Conservation (phyloP, 192 early-diverging fungal genomes). For the Podila verticillata region DNA sequence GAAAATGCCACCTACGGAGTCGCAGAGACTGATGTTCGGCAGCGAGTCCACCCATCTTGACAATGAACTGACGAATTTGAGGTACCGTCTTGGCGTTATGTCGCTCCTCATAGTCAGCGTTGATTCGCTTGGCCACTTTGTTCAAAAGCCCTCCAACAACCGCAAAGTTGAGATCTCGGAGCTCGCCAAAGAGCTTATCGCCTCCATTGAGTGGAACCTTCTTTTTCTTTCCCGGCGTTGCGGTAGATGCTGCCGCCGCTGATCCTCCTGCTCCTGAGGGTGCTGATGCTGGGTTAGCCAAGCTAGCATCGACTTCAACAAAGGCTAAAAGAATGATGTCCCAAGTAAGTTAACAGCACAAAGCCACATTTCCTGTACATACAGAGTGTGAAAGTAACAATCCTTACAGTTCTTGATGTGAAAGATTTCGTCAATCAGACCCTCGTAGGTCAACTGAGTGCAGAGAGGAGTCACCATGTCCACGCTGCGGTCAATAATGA, state of each 20-base stretch:
- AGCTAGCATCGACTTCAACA: conserved; percentile 77
- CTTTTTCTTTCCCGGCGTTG: conserved; percentile 63
- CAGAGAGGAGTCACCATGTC: conserved; percentile 93
- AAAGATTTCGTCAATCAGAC: conserved; percentile 94
- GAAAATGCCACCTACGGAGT: conserved; percentile 66
- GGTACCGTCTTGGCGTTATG: conserved; percentile 92
- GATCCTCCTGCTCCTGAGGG: conserved; percentile 32
- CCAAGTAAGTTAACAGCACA: too few species aligned
- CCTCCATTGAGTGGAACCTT: conserved; percentile 83
- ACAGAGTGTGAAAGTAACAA: neutral
- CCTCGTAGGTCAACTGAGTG: conserved; percentile 97
- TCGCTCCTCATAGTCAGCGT: conserved; percentile 88
- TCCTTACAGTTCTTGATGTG: conserved; percentile 78
- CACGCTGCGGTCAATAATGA: conserved; percentile 91
- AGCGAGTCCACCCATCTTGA: conserved; percentile 82
- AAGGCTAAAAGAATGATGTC: conserved; percentile 60
- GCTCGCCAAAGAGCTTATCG: conserved; percentile 82
- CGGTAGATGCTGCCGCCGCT: conserved; percentile 30
- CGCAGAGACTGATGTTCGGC: conserved; percentile 87
- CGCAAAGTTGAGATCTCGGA: conserved; percentile 92
- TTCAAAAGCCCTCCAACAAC: conserved; percentile 87
- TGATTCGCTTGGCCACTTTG: conserved; percentile 85
- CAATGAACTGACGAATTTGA: conserved; percentile 94
- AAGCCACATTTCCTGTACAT: neutral
- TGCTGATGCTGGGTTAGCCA: conserved; percentile 56